Base-by-base conservation (phyloP, 345 rosid species). In the Eutrema japonicum region DNA sequence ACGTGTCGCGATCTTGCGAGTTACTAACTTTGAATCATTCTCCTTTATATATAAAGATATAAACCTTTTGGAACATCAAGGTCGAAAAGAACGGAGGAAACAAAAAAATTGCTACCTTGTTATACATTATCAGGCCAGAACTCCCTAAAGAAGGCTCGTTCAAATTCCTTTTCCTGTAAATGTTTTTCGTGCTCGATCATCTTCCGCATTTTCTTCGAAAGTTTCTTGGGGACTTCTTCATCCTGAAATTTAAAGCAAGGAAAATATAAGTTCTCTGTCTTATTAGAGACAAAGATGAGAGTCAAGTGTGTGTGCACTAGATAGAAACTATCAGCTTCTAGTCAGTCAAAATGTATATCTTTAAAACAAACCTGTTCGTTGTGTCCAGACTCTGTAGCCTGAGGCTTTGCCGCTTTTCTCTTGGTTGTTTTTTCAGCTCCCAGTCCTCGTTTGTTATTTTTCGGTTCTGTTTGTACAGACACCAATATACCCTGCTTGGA, bases 111-210 rank as follows among this genome's bases (percentile, higher is more conserved):
- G 35, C 70, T 48, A 14, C 13, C 8, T 32, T 36, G 4, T 86
- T 83, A 90, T 56, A 93, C 92, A 85, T 93, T 91, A 66, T 93
- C 98, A 0, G 97, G 98, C 97, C 98, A 93, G 64, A 93, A 93
- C 77, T 91, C 96, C 43, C 92, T 82, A 43, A 71, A 88, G 77
- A 89, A 93, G 16, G 96, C 94, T 41, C 87, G 82, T 51, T 89
- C 88, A 14, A 93, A 90, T 75, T 93, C 97, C 59, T 84, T 85
- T 72, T 91, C 97, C 65, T 77, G 85, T 49, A 88, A 40, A 2
- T 40, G 79, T 74, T 88, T 76, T 78, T 89, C 98, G 8, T 79
- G 64, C 81, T 89, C 91, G 64, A 78, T 81, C 85, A 86, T 75
- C 85, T 88, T 93, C 81, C 86, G 80, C 81, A 82, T 78, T 82